These are phyloP conservation scores for Parmelia sp. DNA, from an alignment of 495 filamentous ascomycete genomes.

Conservation along the genomic window DNA sequence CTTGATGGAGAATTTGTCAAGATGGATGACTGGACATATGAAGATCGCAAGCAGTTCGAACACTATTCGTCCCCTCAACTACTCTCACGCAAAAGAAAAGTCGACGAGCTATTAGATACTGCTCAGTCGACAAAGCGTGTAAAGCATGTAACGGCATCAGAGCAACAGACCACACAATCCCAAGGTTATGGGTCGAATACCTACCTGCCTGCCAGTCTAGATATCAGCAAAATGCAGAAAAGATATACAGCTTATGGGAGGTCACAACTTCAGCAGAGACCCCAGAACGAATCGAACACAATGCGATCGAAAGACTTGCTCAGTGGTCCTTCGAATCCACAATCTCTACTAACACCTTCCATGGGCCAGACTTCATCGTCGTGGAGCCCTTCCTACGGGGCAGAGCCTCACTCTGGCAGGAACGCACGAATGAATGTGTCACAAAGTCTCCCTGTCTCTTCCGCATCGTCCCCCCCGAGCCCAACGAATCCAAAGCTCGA, in stretches of 20 bases:
- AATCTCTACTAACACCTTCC: slow-evolving; percentile 36
- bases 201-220: slow-evolving; percentile 34
- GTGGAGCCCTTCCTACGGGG: slow-evolving; percentile 40
- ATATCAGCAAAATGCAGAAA: slow-evolving; percentile 29
- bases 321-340: slow-evolving; percentile 29
- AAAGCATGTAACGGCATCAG: slow-evolving; percentile 36
- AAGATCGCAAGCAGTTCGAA: slow-evolving; percentile 38
- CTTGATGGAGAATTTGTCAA: slow-evolving; percentile 56
- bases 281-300: slow-evolving; percentile 17
- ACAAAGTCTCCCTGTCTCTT: slow-evolving; percentile 35
- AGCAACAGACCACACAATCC: slow-evolving; percentile 35
- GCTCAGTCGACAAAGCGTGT: slow-evolving; percentile 41
- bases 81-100: slow-evolving; percentile 48
- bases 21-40: slow-evolving; percentile 73
- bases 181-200: slow-evolving; percentile 33
- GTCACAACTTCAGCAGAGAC: slow-evolving; percentile 16
- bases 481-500: slow-evolving; percentile 61
- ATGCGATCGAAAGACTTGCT: slow-evolving; percentile 33
- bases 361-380: slow-evolving; percentile 41
- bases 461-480: slow-evolving; percentile 40
- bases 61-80: slow-evolving; percentile 23
- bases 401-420: slow-evolving; percentile 29
- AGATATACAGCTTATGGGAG: slow-evolving; percentile 19
- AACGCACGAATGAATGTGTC: slow-evolving; percentile 31
- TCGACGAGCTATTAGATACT: slow-evolving; percentile 41